Base-by-base conservation (phyloP, 768 basidiomycete genomes). In the Megacollybia marginata region DNA sequence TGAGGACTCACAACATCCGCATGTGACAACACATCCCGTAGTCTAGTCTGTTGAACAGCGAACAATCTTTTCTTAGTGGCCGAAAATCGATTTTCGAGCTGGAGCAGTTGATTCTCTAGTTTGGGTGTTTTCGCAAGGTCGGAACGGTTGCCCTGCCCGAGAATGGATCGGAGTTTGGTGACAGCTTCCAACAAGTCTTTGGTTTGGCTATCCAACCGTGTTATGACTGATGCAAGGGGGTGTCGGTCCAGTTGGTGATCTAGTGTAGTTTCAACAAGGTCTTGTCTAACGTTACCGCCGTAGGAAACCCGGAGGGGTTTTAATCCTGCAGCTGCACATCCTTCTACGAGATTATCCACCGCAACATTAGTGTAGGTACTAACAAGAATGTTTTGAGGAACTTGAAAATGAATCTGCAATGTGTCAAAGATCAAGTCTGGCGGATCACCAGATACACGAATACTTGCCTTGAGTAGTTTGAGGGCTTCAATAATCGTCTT, bases 361-460 rank as follows among this genome's bases (percentile, higher is more conserved):
- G 94, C 92, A 16, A 82, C 88, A 56, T 96, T 94, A 36, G 94
- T 96, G 61, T 89, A 95, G 0, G 93, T 93, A 63, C 89, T 90
- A n/a, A 95, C 85, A 12, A 97, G 77, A 36, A 95, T 71, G 1
- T 92, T 92, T 33, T 87, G 79, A 5, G 88, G 79, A 9, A 94
- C 82, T 62, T 85, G 74, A 62, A 93, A 97, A 59, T 91, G 80
- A 3, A 67, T 62, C 84, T 91, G 33, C 40, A 15, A 50, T 20
- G 11, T 42, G 19, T 15, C 23, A 32, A 35, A 43, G 33, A 23
- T 7, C 23, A 10, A 13, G 13, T 7, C 31, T n/a, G 20, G 12
- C 1, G 31, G 1, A 47, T 42, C 9, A 18, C 5, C 12, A 11
- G 10, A 19, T 40, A 34, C 44, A 36, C 10, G 40, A 9, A 35